Evolutionary conservation across 371 early-diverging fungal genomes (phyloP).

Genomic region (Mucor sp.): DNA sequence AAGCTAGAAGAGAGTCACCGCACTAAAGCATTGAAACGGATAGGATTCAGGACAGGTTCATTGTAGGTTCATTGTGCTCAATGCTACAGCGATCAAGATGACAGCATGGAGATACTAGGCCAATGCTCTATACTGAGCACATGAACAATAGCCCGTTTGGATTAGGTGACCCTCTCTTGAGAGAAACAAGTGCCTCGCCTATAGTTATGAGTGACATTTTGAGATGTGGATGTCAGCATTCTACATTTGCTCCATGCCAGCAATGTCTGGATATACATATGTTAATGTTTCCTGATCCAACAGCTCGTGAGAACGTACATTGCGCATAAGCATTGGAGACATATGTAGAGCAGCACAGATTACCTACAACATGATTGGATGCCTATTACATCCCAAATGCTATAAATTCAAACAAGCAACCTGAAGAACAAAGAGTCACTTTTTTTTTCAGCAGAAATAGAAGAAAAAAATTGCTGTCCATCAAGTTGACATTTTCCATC

Average conservation of each 20-base stretch:
- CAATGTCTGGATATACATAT: background rate
- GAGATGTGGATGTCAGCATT: too few species aligned
- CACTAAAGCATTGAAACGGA: background rate
- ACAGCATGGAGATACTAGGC: background rate
- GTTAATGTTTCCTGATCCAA: background rate
- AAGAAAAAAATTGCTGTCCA: background rate
- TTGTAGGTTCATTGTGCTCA: background rate
- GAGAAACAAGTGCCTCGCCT: too few species aligned
- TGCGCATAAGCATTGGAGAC: background rate
- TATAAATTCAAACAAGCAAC: background rate
- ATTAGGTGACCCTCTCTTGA: too few species aligned
- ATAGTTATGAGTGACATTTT: too few species aligned
- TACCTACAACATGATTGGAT: background rate
- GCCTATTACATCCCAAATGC: background rate
- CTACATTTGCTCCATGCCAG: too few species aligned
- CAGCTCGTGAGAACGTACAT: background rate
- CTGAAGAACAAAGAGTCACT: background rate
- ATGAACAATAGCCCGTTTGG: too few species aligned
- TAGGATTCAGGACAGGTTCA: background rate
- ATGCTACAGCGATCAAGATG: background rate
- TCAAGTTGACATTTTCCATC: background rate
- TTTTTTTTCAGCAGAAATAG: background rate
- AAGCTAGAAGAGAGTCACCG: background rate
- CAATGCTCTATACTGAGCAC: too few species aligned
- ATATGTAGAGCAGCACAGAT: background rate